Conservation (phyloP, 2,329 filamentous ascomycete species). For the Metarhizium humberi region DNA sequence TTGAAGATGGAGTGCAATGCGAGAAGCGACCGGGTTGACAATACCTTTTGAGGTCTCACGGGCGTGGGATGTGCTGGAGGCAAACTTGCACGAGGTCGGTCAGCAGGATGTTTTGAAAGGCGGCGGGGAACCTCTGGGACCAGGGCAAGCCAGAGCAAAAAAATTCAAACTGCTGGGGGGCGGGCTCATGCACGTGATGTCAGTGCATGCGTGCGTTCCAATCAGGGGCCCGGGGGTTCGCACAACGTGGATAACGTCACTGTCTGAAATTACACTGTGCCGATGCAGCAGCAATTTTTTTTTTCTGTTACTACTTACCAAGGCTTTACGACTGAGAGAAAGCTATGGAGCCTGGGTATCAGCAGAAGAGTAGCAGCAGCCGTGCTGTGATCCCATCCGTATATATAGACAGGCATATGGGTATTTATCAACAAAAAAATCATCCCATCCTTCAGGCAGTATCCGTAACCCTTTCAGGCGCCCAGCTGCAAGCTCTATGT, state of each 20-base stretch:
- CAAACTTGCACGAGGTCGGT: constrained; percentile 24
- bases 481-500: neutral
- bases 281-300: neutral
- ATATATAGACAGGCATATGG: neutral
- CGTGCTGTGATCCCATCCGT: neutral
- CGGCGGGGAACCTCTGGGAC: constrained; percentile 29
- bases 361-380: neutral
- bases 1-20: constrained; percentile 14
- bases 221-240: constrained; percentile 3
- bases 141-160: constrained; percentile 29
- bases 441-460: neutral
- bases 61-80: constrained; percentile 21
- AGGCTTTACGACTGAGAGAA: neutral
- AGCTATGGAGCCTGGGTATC: neutral
- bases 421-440: neutral
- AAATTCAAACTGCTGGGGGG: constrained; percentile 30
- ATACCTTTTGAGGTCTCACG: constrained; percentile 15
- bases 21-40: constrained; percentile 8
- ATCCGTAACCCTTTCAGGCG: neutral
- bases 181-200: constrained; percentile 26
- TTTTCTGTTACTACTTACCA: neutral
- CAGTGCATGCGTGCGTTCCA: constrained; percentile 7
- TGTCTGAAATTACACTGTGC: constrained; percentile 9
- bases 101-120: constrained; percentile 32
- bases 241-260: constrained; percentile 13